Percentiles rank a stretch among this genome's conserved stretches.
Conservation (phyloP, 352 stramenopile genomes). For the Phytophthora podocarpi region DNA sequence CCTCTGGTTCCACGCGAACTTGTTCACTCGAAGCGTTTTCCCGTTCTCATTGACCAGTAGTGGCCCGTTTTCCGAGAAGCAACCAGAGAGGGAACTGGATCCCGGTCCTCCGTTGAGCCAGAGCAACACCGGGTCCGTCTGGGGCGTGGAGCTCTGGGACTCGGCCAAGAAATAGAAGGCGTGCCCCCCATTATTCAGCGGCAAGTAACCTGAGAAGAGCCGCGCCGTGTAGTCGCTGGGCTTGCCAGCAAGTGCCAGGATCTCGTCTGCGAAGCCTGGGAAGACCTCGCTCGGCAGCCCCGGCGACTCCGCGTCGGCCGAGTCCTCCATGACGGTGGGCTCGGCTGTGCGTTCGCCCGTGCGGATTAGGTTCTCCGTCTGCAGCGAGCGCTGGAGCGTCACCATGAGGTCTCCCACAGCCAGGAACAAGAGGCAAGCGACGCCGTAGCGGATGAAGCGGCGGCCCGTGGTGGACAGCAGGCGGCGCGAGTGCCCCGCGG, state of each 20-base stretch:
- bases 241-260: constrained; percentile 46
- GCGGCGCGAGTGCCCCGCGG: constrained; percentile 11
- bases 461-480: constrained; percentile 25
- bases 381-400: constrained; percentile 35
- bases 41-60: constrained; percentile 68
- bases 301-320: constrained; percentile 13
- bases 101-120: constrained; percentile 78
- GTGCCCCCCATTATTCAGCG: constrained; percentile 54
- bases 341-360: constrained; percentile 8
- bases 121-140: constrained; percentile 59
- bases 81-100: constrained; percentile 59
- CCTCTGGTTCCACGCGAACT: constrained; percentile 61
- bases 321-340: constrained; percentile 24
- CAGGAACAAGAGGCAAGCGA: constrained; percentile 33
- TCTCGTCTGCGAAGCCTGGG: constrained; percentile 50
- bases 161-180: constrained; percentile 79
- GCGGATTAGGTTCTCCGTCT: constrained; percentile 31
- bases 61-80: constrained; percentile 74
- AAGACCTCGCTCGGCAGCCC: constrained; percentile 22
- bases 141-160: constrained; percentile 47
- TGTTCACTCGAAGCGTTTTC: constrained; percentile 46
- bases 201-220: constrained; percentile 67
- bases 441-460: constrained; percentile 32
- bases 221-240: constrained; percentile 53
- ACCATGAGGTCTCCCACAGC: constrained; percentile 39